Evolutionary conservation across 345 rosid genomes (phyloP), one percentile per base, ranked within the genome.

Genomic region (Firmiana major): DNA sequence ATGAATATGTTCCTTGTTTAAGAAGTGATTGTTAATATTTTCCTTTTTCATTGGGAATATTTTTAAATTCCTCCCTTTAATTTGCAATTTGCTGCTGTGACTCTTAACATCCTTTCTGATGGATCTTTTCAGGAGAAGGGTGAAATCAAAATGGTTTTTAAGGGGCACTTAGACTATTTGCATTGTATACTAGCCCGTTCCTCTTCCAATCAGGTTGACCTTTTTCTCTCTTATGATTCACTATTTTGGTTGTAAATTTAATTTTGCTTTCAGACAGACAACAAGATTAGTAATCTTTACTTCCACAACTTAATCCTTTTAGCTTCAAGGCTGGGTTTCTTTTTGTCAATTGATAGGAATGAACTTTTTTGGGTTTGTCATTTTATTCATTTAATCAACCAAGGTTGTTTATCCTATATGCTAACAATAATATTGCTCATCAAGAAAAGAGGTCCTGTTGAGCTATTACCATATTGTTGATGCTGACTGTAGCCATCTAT

Each of bases 91-190:
- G 34, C 6, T 70, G 68, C 16, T 38, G 42, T 77, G 77, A 78
- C 17, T 8, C 28, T 38, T 40, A 15, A 40, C 63, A 62, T 53
- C 13, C 40, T 75, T 53, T 69, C 21, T 71, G 19, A 54, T 78
- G 68, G 75, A 80, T 53, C 65, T 83, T 83, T 81, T 86, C 94
- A 94, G 98, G 99, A 92, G 83, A 92, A 88, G 78, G 80, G 89
- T 82, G 85, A 89, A 84, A 88, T 90, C 77, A 92, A 91, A 83
- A 86, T 81, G 87, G 86, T 85, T 77, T 96, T 96, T 83, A 91
- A 87, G 85, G 99, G 99, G 73, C 98, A 96, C 79, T 79, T 84
- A 45, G 97, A 92, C 82, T 96, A 91, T 87, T 87, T 96, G 88
- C 98, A 93, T 76, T 88, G 90, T 73, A 65, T 96, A 79, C 88